Base-by-base conservation (phyloP, 164 flowering plant species). In the Vitis rupestris region DNA sequence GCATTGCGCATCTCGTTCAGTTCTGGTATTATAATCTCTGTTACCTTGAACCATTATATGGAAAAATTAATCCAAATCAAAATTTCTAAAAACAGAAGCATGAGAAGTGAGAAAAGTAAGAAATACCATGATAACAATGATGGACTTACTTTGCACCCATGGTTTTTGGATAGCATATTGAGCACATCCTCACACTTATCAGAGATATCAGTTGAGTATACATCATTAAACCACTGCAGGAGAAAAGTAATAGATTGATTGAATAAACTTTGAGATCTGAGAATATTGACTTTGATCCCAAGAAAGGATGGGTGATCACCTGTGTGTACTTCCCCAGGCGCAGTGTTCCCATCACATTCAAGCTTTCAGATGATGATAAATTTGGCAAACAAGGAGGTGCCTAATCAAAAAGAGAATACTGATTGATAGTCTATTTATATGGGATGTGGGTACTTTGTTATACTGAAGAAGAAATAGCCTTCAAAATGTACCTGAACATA, bases 141-240 rank as follows among this genome's bases (percentile, higher is more conserved):
- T 50, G 52, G 11, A 79, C 86, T 86, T 79, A 95, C 98, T 72
- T 87, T 76, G 75, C 94, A 93, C 23, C 92, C 97, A 78, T 90
- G 78, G 55, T 67, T 73, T 66, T 77, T 81, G 50, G 83, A 74
- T 30, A 93, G 80, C 64, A 78, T 76, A 67, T 78, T 76, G 68
- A 95, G 98, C 73, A 81, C 81, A 66, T 91, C 87, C 67, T 88
- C 91, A 78, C 99, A 93, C 77, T 84, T 91, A 61, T 74, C 80
- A 61, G 98, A 87, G 68, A 95, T 88, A 27, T 93, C 94, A 78
- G 86, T 81, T 55, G 98, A 88, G 68, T 79, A 67, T 15, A 93
- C 98, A 82, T 95, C 97, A 81, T 90, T 82, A 74, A 95, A 95
- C 99, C 99, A 95, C 99, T 95, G 88, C 81, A 83, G 65, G 5